These are phyloP conservation scores for Heliamphora pulchella DNA, from an alignment of 179 eudicot genomes.

Conservation along the genomic window DNA sequence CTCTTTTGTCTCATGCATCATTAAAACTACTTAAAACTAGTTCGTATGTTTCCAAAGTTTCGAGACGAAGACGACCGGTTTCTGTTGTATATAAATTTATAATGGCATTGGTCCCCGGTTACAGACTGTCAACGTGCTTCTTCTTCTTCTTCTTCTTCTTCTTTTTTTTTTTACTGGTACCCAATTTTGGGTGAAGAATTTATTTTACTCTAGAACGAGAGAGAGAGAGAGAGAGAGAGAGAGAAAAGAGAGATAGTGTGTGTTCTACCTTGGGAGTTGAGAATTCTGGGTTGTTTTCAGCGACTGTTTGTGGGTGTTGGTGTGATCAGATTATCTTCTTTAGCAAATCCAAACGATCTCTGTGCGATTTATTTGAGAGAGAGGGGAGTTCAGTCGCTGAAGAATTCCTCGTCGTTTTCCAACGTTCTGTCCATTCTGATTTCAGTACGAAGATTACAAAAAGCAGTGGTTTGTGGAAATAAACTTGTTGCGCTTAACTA, in stretches of 20 bases:
- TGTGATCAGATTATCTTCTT: not conserved
- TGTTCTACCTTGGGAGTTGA: conserved; percentile 13
- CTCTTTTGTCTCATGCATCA: conserved; percentile 21
- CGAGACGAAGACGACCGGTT: conserved; percentile 10
- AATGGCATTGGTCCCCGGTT: conserved; percentile 24
- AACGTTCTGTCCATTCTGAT: not conserved
- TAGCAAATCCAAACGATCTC: not conserved
- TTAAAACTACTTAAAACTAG: conserved; percentile 2
- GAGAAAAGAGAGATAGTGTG: not conserved
- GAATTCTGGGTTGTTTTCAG: conserved; percentile 6
- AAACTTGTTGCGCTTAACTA: not conserved
- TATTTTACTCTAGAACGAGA: conserved; percentile 4
- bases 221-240: conserved; percentile 10
- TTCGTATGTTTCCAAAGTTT: not conserved
- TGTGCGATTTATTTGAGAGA: not conserved
- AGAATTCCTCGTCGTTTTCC: conserved; percentile 3
- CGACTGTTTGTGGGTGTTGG: not conserved
- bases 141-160: not conserved
- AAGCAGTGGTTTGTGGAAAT: not conserved
- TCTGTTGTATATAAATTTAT: not conserved
- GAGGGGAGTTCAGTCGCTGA: not conserved
- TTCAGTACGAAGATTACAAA: not conserved
- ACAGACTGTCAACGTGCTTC: conserved; percentile 35
- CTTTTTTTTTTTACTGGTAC: not conserved
- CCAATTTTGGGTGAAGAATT: not conserved